These are phyloP conservation scores for Fusarium stilboides DNA, from an alignment of 2,329 filamentous ascomycete genomes.

Conservation along the genomic window DNA sequence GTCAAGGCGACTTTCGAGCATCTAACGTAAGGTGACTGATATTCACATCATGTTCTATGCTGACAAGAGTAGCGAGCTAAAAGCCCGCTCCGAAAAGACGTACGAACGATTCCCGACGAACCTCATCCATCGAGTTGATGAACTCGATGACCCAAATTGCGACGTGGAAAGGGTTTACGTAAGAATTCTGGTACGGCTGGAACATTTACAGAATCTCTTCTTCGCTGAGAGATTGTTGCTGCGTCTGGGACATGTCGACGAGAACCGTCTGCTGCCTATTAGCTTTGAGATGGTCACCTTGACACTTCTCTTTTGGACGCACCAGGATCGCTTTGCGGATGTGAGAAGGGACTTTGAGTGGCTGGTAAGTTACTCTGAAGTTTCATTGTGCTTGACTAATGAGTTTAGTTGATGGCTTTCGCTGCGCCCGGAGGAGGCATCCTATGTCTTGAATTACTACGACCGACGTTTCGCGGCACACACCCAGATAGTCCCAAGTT, in stretches of 20 bases:
- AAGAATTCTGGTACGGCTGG: conserved; percentile 63
- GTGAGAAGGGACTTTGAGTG: conserved; percentile 64
- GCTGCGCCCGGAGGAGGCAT: conserved; percentile 66
- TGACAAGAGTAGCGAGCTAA: conserved; percentile 53
- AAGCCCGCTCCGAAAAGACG: conserved; percentile 53
- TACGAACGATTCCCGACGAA: conserved; percentile 56
- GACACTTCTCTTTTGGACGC: conserved; percentile 65
- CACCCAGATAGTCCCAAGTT: conserved; percentile 55
- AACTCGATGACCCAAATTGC: conserved; percentile 54
- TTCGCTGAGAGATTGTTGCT: conserved; percentile 70
- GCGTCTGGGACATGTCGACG: conserved; percentile 58
- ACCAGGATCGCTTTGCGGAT: conserved; percentile 61
- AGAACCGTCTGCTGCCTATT: conserved; percentile 59
- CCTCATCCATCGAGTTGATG: conserved; percentile 57
- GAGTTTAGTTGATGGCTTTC: conserved; percentile 62
- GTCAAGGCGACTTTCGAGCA: conserved; percentile 33
- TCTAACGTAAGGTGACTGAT: conserved; percentile 35
- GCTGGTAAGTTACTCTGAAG: conserved; percentile 56
- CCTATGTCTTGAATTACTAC: conserved; percentile 65
- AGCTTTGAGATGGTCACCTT: conserved; percentile 65
- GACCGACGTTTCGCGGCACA: conserved; percentile 56
- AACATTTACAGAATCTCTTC: conserved; percentile 71
- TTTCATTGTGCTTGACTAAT: neutral
- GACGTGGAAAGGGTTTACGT: conserved; percentile 57
- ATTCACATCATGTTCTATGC: fast-evolving